These are phyloP conservation scores for Microdochium trichocladiopsis DNA, from an alignment of 2,329 filamentous ascomycete species.

Conservation along the genomic window DNA sequence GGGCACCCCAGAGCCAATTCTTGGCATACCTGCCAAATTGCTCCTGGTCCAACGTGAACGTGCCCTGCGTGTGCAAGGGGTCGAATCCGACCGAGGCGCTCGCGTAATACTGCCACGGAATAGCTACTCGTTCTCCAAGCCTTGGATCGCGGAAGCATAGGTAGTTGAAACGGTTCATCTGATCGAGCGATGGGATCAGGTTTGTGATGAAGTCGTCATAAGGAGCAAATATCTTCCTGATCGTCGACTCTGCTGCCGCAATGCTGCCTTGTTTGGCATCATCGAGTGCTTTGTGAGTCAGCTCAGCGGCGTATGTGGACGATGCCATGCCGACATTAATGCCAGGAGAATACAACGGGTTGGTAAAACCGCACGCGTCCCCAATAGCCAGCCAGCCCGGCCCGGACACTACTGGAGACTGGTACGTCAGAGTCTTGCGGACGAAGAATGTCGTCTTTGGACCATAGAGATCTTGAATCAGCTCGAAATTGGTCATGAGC, in stretches of 20 bases:
- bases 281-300: conserved; percentile 4
- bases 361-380: conserved; percentile 19
- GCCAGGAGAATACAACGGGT: conserved; percentile 17
- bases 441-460: conserved; percentile 13
- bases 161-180: conserved; percentile 1
- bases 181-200: not conserved
- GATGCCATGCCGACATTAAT: conserved; percentile 15
- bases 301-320: conserved; percentile 10
- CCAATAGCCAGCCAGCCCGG: conserved; percentile 17
- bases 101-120: not conserved
- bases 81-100: not conserved
- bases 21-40: not conserved
- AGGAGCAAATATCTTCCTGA: not conserved
- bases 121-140: not conserved
- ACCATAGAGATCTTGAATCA: conserved; percentile 13
- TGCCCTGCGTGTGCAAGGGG: not conserved
- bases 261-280: not conserved
- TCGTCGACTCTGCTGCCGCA: not conserved
- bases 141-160: not conserved
- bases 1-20: not conserved
- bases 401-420: conserved; percentile 14
- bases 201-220: not conserved
- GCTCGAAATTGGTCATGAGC: conserved; percentile 11
- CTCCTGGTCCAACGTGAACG: not conserved
- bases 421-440: conserved; percentile 11